phyloP scores from a whole-genome alignment of 2,329 filamentous ascomycete species.

The Ophiostoma himal-ulmi region DNA sequence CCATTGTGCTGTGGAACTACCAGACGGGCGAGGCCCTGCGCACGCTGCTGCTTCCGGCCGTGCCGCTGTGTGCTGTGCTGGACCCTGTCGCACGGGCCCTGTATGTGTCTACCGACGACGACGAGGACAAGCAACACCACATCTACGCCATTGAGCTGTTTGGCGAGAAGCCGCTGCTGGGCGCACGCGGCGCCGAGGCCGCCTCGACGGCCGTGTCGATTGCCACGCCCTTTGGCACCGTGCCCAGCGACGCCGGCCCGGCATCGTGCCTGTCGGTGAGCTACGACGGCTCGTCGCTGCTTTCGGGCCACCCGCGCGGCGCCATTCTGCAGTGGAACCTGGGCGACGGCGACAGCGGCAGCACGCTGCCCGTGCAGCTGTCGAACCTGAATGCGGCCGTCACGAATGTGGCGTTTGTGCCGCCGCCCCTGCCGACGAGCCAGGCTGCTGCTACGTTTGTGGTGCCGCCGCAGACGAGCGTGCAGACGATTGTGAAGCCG shows the following conservation, averaged over 20 bases:
- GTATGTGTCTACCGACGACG: slow-evolving; percentile 74
- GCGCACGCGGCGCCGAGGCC: slow-evolving; percentile 46
- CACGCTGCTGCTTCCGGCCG: slow-evolving; percentile 72
- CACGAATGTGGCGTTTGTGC: slow-evolving; percentile 71
- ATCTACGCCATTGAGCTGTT: slow-evolving; percentile 73
- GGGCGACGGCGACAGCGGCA: slow-evolving; percentile 40
- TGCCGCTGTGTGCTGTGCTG: slow-evolving; percentile 65
- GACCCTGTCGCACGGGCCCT: slow-evolving; percentile 80
- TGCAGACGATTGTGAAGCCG: slow-evolving; percentile 71
- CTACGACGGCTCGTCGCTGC: slow-evolving; percentile 72
- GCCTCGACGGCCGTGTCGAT: slow-evolving; percentile 54
- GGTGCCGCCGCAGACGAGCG: slow-evolving; percentile 27
- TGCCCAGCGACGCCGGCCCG: slow-evolving; percentile 59
- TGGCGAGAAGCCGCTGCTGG: slow-evolving; percentile 50
- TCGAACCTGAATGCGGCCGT: slow-evolving; percentile 72
- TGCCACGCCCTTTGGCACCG: slow-evolving; percentile 48
- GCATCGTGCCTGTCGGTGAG: slow-evolving; percentile 65
- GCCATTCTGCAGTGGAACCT: slow-evolving; percentile 78
- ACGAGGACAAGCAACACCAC: not conserved
- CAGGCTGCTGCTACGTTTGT: not conserved
- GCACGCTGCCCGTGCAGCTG: slow-evolving; percentile 55
- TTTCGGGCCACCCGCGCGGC: slow-evolving; percentile 77
- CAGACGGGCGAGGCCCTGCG: slow-evolving; percentile 68
- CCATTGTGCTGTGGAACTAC: slow-evolving; percentile 90
- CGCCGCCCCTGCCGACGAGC: slow-evolving; percentile 49